A percentile compares a stretch with the other conserved stretches of the same genome.
phyloP scores from a whole-genome alignment of 805 yeast genomes.

The Ogataea pignaliae region DNA sequence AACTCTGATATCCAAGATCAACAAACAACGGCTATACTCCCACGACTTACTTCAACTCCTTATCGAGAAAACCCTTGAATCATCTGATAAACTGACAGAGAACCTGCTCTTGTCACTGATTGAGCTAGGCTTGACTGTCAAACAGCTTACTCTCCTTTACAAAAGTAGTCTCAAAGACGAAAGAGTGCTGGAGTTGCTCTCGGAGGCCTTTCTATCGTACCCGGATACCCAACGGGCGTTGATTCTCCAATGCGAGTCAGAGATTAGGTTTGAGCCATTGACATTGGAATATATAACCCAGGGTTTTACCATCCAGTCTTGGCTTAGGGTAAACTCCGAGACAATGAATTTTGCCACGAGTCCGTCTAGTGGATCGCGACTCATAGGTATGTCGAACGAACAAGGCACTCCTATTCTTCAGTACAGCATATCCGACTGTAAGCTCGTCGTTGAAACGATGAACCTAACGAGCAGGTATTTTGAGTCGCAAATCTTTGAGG shows the following conservation, averaged over 20 bases:
- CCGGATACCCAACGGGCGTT: conserved; percentile 7
- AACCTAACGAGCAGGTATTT: conserved; percentile 2
- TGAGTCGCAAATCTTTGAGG: conserved; percentile 20
- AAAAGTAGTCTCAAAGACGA: conserved; percentile 4
- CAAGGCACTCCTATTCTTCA: conserved; percentile 6
- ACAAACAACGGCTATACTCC: conserved; percentile 16
- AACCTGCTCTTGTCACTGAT: conserved; percentile 8
- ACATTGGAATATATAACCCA: conserved; percentile 6
- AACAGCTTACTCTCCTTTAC: conserved; percentile 12
- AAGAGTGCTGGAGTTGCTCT: not conserved
- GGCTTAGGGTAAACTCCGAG: conserved; percentile 19
- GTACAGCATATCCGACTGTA: conserved; percentile 13
- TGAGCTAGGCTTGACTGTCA: conserved; percentile 16
- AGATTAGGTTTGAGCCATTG: conserved; percentile 10
- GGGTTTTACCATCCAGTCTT: conserved; percentile 23
- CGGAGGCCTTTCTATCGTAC: conserved; percentile 4
- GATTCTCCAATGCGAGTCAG: conserved; percentile 7
- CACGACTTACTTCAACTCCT: conserved; percentile 6
- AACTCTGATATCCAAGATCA: conserved; percentile 16
- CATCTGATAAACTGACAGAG: not conserved
- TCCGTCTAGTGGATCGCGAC: not conserved
- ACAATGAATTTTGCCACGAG: conserved; percentile 1
- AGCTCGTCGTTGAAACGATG: conserved; percentile 11
- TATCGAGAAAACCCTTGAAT: conserved; percentile 1
- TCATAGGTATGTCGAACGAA: conserved; percentile 4